These are phyloP conservation scores for Salix arbutifolia DNA, from an alignment of 345 rosid species.

Conservation along the genomic window DNA sequence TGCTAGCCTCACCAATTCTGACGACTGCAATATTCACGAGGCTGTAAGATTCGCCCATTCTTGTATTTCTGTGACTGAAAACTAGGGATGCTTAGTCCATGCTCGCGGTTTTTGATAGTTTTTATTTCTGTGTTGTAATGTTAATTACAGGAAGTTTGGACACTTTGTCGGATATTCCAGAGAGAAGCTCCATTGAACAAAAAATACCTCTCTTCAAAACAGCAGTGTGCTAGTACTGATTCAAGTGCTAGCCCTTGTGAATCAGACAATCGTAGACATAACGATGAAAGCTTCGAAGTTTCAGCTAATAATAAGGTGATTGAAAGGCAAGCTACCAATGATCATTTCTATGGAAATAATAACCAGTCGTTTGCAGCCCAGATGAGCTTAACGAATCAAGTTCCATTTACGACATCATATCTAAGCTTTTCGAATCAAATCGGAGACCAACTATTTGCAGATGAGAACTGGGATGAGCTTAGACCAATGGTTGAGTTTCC, in stretches of 20 bases:
- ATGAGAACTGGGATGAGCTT: conserved; percentile 35
- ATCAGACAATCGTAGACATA: not conserved
- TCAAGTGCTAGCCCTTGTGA: not conserved
- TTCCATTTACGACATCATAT: conserved; percentile 12
- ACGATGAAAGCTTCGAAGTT: not conserved
- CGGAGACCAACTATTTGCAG: conserved; percentile 4
- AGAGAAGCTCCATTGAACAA: conserved; percentile 19
- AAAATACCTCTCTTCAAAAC: conserved; percentile 10
- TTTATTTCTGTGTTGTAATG: not conserved
- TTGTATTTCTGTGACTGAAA: not conserved
- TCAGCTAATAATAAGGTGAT: not conserved
- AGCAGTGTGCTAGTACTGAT: not conserved
- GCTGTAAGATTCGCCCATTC: conserved; percentile 11
- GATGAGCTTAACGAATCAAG: conserved; percentile 6
- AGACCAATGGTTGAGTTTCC: conserved; percentile 27
- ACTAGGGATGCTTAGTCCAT: not conserved
- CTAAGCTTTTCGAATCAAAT: conserved; percentile 8
- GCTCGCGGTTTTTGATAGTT: not conserved
- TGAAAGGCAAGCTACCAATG: conserved; percentile 2
- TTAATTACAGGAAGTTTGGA: conserved; percentile 43
- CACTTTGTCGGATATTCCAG: conserved; percentile 33
- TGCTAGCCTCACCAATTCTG: not conserved
- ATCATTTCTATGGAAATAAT: not conserved
- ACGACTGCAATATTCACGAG: conserved; percentile 12
- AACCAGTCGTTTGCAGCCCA: conserved; percentile 2